Evolutionary conservation across 495 filamentous ascomycete genomes (phyloP).

Genomic region (Apiosordaria backusii): DNA sequence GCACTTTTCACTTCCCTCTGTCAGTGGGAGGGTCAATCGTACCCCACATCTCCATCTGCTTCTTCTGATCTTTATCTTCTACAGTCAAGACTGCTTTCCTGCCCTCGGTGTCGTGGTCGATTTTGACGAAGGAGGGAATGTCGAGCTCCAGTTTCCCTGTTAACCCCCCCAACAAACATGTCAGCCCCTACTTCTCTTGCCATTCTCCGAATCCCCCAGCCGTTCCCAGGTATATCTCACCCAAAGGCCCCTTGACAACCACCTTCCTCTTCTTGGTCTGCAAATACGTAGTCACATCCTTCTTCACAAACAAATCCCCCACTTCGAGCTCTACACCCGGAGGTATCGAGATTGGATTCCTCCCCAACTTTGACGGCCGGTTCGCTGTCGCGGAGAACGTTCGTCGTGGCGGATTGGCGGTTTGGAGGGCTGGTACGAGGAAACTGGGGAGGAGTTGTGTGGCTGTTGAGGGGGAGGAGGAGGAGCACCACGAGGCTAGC

Average conservation of each 20-base stretch:
- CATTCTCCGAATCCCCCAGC: neutral
- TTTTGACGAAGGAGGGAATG: conserved; percentile 66
- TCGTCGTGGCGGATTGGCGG: conserved; percentile 41
- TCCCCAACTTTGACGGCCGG: conserved; percentile 75
- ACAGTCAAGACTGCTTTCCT: conserved; percentile 65
- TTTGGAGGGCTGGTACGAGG: conserved; percentile 69
- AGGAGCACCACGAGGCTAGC: conserved; percentile 35
- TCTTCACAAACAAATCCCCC: conserved; percentile 54
- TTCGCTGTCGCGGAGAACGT: conserved; percentile 67
- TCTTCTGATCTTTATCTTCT: conserved; percentile 55
- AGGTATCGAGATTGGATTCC: conserved; percentile 75
- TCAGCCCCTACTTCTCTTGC: conserved; percentile 5
- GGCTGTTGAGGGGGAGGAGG: conserved; percentile 32
- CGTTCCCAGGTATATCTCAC: conserved; percentile 40
- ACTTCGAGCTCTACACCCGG: conserved; percentile 73
- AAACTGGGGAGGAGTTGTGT: conserved; percentile 58
- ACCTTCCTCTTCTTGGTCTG: conserved; percentile 57
- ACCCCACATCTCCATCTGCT: conserved; percentile 99
- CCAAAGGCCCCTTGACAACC: conserved; percentile 71
- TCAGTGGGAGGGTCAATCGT: conserved; percentile 32
- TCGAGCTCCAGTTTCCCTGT: conserved; percentile 66
- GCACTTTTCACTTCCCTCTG: neutral
- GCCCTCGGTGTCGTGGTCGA: conserved; percentile 58
- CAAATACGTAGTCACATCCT: conserved; percentile 49
- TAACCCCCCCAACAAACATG: neutral